phyloP scores from a whole-genome alignment of 192 early-diverging fungal species.

The Obelidium mucronatum region DNA sequence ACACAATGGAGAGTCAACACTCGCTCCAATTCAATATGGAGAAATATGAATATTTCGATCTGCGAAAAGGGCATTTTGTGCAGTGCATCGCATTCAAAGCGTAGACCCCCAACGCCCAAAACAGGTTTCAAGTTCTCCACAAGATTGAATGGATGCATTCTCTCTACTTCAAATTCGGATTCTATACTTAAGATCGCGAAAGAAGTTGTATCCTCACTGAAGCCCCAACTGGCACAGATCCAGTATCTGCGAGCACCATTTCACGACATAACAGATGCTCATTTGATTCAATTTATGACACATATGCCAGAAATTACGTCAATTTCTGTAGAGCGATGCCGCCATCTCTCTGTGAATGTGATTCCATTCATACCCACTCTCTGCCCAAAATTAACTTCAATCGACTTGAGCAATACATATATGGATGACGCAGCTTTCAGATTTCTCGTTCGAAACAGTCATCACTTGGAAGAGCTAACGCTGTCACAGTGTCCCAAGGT shows the following conservation, averaged over 20 bases:
- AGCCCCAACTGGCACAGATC: background rate
- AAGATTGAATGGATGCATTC: background rate
- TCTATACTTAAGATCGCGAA: background rate
- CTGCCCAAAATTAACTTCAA: background rate
- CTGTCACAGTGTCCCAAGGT: slow-evolving; percentile 1
- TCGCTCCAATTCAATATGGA: background rate
- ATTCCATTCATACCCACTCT: slow-evolving; percentile 24
- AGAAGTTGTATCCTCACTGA: background rate
- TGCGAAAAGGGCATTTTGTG: slow-evolving; percentile 14
- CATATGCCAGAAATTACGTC: background rate
- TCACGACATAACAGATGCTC: background rate
- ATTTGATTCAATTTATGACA: background rate
- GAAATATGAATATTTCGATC: background rate
- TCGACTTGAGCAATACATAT: slow-evolving; percentile 12
- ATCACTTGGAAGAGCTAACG: background rate
- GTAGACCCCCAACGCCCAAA: background rate
- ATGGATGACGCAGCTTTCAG: slow-evolving; percentile 21
- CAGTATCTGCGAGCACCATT: slow-evolving; percentile 2
- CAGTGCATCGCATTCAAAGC: background rate
- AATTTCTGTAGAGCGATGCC: background rate
- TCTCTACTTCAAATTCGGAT: background rate
- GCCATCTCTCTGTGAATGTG: slow-evolving; percentile 4
- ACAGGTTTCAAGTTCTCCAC: background rate
- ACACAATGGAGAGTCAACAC: slow-evolving; percentile 9
- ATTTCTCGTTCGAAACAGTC: slow-evolving; percentile 3